Evolutionary conservation across 2,329 filamentous ascomycete species (phyloP), one percentile per base, ranked within the genome.

Genomic region (Annulohypoxylon truncatum): DNA sequence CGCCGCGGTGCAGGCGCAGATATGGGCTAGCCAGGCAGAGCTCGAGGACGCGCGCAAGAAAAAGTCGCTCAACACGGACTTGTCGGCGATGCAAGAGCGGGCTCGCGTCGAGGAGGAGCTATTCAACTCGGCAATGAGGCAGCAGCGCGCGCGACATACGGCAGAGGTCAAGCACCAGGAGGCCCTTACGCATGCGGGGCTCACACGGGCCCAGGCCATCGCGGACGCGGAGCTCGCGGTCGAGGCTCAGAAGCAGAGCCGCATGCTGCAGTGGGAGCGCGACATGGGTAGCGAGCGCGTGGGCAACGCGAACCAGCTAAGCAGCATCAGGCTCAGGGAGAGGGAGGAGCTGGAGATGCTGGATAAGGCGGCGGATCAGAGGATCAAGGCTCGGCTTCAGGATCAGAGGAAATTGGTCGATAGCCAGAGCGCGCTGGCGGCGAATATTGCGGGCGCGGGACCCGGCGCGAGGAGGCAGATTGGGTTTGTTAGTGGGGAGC

Each of bases 401-500:
- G 82, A 85, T 73, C 85, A 88, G 76, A 82, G 80, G 77, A 79
- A 80, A 70, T 73, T 88, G 62, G 83, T 85, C 7, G 80, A 84
- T 47, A 80, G 79, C 48, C 81, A 83, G 77, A 77, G 73, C 50
- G 66, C 68, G 35, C 74, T 82, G 6, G 81, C 81, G 15, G 74
- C 74, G 33, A 78, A 75, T 58, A 68, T 82, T 42, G 73, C 76
- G 3, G 68, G 60, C 31, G 75, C 77, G 5, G 76, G 76, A n/a
- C 74, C 78, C 10, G 77, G 76, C 12, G 75, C 75, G 42, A 76
- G 83, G 70, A 80, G 82, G 66, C 84, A 86, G 78, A 84, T 87
- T 77, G 86, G 86, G n/a, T 88, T 82, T 68, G 80, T 88, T 29
- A 82, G 82, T 47, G 81, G 81, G 50, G 85, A 87, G 77, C 62